Percentiles rank a stretch among this genome's conserved stretches.
These are phyloP conservation scores for Pilobolus umbonatus DNA, from an alignment of 192 early-diverging fungal species.

Conservation along the genomic window DNA sequence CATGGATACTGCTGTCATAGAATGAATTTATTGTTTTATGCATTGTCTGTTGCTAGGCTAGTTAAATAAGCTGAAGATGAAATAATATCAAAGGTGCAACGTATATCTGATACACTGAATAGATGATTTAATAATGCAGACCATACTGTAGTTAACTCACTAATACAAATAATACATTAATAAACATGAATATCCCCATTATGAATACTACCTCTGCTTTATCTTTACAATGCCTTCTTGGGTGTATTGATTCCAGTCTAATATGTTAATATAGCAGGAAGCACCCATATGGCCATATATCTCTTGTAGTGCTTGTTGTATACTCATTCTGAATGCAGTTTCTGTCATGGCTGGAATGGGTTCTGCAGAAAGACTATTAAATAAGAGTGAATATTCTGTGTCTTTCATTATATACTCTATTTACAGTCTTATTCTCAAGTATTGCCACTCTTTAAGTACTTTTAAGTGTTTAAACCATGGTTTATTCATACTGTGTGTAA, in stretches of 20 bases:
- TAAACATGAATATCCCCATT: neutral
- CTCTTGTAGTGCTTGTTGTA: slow-evolving; percentile 20
- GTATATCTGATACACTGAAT: slow-evolving; percentile 15
- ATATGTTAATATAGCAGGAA: slow-evolving; percentile 17
- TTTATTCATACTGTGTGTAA: too few species aligned
- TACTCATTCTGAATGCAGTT: slow-evolving; percentile 26
- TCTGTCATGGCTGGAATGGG: slow-evolving; percentile 15
- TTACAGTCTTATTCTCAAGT: slow-evolving; percentile 15
- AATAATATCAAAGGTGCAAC: slow-evolving; percentile 23
- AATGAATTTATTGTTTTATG: slow-evolving; percentile 5
- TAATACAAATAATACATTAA: slow-evolving; percentile 1
- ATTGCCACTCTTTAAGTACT: slow-evolving; percentile 15
- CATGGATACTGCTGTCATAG: neutral
- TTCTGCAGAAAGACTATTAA: slow-evolving; percentile 15
- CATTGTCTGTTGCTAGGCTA: slow-evolving; percentile 15
- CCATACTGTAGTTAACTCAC: slow-evolving; percentile 25
- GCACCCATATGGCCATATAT: slow-evolving; percentile 27
- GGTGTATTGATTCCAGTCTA: slow-evolving; percentile 29
- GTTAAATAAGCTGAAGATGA: slow-evolving; percentile 22
- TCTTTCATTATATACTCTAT: neutral
- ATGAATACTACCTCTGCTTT: slow-evolving; percentile 19
- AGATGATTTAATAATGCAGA: slow-evolving; percentile 17
- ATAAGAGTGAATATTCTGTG: neutral
- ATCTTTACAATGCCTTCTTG: slow-evolving; percentile 28
- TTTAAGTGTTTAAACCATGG: neutral